Conservation (phyloP, 1,139 yeast genomes). For the Blastobotrys capitulatus region DNA sequence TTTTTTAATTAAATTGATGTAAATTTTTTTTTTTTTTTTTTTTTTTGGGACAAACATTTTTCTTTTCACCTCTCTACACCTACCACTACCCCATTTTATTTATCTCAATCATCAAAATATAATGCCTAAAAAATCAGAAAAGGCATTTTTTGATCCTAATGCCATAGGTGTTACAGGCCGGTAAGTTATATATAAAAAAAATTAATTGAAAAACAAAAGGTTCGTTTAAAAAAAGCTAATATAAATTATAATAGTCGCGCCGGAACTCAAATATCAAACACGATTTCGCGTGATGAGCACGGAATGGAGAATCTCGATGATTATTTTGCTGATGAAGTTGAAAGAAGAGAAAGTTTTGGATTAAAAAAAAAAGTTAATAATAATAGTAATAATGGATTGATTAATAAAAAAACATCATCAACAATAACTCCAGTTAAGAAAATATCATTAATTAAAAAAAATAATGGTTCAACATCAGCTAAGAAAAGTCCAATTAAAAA, state of each 20-base stretch:
- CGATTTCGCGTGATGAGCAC: slow-evolving; percentile 55
- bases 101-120: background rate
- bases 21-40: background rate
- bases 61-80: too few species aligned
- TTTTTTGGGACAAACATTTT: background rate
- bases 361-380: background rate
- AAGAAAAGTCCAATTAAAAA: too few species aligned
- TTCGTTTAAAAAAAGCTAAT: too few species aligned
- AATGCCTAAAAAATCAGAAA: background rate
- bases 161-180: slow-evolving; percentile 9
- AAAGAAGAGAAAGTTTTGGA: slow-evolving; percentile 2
- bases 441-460: too few species aligned
- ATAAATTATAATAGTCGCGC: slow-evolving; percentile 28
- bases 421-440: too few species aligned
- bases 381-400: background rate
- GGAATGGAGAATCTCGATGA: slow-evolving; percentile 80
- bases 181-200: background rate
- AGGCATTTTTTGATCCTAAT: slow-evolving; percentile 6
- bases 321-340: slow-evolving; percentile 45
- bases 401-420: too few species aligned
- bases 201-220: too few species aligned
- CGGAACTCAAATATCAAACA: slow-evolving; percentile 48
- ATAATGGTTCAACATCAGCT: too few species aligned
- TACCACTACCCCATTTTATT: background rate
- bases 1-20: background rate